These are phyloP conservation scores for Debaryomyces fabryi DNA, from an alignment of 1,139 yeast genomes.

Conservation along the genomic window DNA sequence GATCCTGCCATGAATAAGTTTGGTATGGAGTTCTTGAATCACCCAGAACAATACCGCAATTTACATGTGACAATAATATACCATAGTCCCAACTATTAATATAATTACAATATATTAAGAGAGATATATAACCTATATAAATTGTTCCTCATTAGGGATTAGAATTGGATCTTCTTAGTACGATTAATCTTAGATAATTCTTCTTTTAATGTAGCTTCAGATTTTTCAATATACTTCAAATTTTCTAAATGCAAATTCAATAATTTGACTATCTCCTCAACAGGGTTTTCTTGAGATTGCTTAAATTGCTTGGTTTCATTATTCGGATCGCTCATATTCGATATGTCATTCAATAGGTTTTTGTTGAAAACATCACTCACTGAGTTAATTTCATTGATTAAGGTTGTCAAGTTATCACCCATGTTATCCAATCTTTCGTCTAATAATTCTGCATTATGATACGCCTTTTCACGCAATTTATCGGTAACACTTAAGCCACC, in stretches of 20 bases:
- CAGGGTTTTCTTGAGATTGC: constrained; percentile 47
- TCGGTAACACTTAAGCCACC: constrained; percentile 56
- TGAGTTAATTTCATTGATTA: constrained; percentile 83
- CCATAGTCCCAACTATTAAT: background rate
- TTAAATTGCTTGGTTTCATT: constrained; percentile 25
- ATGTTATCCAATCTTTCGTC: constrained; percentile 80
- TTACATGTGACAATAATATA: background rate
- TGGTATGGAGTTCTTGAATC: background rate
- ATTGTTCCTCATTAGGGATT: background rate
- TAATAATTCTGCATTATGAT: constrained; percentile 80
- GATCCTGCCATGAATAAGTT: background rate
- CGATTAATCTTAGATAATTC: constrained; percentile 50
- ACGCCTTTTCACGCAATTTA: constrained; percentile 88
- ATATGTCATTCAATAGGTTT: constrained; percentile 36
- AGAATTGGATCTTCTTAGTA: constrained; percentile 8
- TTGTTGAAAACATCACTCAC: constrained; percentile 84
- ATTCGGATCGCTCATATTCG: constrained; percentile 19
- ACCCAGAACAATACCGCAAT: background rate
- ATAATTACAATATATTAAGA: background rate
- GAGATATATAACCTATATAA: constrained; percentile 3
- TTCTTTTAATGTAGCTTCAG: constrained; percentile 67
- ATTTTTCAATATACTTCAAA: constrained; percentile 80
- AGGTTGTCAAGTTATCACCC: constrained; percentile 72
- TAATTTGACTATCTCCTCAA: constrained; percentile 71
- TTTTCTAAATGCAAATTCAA: constrained; percentile 89